A percentile compares a stretch with the other conserved stretches of the same genome.
These are phyloP conservation scores for Monilinia laxa DNA, from an alignment of 2,329 filamentous ascomycete genomes.

Conservation along the genomic window DNA sequence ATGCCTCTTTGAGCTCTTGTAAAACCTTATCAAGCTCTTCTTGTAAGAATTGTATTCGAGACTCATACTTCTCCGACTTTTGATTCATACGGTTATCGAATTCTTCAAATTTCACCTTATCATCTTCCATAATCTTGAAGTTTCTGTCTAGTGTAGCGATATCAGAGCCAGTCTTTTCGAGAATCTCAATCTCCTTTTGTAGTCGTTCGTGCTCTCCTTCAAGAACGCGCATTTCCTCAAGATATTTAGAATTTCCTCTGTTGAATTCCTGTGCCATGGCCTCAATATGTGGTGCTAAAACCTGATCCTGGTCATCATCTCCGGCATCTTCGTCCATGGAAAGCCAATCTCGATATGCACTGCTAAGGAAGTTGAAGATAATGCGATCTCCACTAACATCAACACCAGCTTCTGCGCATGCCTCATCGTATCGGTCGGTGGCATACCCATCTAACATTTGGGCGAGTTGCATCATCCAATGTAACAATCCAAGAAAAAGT, in stretches of 20 bases:
- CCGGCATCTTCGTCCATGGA: constrained; percentile 85
- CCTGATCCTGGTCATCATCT: constrained; percentile 77
- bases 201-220: constrained; percentile 83
- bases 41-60: constrained; percentile 76
- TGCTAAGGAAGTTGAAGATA: constrained; percentile 87
- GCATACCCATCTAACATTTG: constrained; percentile 88
- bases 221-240: constrained; percentile 78
- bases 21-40: constrained; percentile 80
- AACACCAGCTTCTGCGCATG: constrained; percentile 81
- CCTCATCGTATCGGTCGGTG: constrained; percentile 79
- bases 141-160: constrained; percentile 81
- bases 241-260: constrained; percentile 77
- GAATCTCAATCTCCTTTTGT: constrained; percentile 80
- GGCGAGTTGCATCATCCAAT: constrained; percentile 99
- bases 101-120: constrained; percentile 91
- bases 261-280: constrained; percentile 88
- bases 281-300: constrained; percentile 80
- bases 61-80: constrained; percentile 86
- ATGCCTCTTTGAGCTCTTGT: constrained; percentile 72
- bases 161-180: constrained; percentile 83
- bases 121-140: constrained; percentile 91
- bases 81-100: constrained; percentile 85
- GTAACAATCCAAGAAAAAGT: constrained; percentile 86
- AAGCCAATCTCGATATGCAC: constrained; percentile 91
- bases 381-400: constrained; percentile 89